A percentile compares a stretch with the other conserved stretches of the same genome.
Evolutionary conservation across 306 rosid species (phyloP).

Genomic region (Ormosia semicastrata): DNA sequence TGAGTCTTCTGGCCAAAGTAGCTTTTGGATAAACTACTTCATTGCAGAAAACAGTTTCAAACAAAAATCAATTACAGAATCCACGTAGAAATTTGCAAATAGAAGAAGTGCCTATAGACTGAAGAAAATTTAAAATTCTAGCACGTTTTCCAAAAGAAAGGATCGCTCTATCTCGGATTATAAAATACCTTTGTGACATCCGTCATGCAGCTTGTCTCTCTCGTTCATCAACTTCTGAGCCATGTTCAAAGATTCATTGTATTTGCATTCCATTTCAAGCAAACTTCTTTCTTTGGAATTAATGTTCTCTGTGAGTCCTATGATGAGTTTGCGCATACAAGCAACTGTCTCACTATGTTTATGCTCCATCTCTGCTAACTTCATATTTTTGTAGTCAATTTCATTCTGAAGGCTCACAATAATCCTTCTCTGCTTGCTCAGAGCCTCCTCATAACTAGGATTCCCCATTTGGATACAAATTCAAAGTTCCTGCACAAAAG

Average conservation of each 20-base stretch:
- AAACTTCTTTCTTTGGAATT: constrained; percentile 5
- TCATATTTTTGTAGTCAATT: constrained; percentile 13
- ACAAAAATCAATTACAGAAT: not conserved
- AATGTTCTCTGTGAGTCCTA: constrained; percentile 10
- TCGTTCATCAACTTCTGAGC: constrained; percentile 16
- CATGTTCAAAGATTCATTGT: not conserved
- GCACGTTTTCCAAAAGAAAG: not conserved
- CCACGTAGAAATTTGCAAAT: not conserved
- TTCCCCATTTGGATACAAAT: constrained; percentile 24
- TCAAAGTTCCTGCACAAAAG: constrained; percentile 11
- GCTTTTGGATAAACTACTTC: not conserved
- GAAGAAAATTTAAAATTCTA: not conserved
- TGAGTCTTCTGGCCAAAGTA: not conserved
- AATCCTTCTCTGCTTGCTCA: constrained; percentile 7
- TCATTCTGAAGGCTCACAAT: constrained; percentile 25
- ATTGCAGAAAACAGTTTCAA: not conserved
- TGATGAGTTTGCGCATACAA: not conserved
- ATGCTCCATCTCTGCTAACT: constrained; percentile 29
- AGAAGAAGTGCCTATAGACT: not conserved
- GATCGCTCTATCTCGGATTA: not conserved
- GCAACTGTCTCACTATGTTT: not conserved
- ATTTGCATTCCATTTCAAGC: constrained; percentile 25
- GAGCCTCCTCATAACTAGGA: not conserved
- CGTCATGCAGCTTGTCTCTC: not conserved
- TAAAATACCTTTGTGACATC: constrained; percentile 6